These are phyloP conservation scores for Phytophthora melonis DNA, from an alignment of 352 stramenopile genomes.

Conservation along the genomic window DNA sequence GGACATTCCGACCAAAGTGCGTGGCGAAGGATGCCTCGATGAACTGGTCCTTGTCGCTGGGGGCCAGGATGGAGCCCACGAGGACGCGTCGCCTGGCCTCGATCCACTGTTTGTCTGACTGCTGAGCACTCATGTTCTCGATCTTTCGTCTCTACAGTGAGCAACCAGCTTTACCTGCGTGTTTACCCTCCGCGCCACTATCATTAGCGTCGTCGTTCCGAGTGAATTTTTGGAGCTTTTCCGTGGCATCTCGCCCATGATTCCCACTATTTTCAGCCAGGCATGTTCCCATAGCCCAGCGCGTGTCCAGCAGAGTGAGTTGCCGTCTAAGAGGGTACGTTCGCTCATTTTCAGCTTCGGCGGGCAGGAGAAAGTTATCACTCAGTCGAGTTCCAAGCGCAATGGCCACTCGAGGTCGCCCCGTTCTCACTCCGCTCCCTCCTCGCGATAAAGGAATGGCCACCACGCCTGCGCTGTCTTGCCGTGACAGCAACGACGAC, in stretches of 20 bases:
- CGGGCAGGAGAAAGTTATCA: conserved; percentile 7
- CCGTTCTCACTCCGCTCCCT: conserved; percentile 27
- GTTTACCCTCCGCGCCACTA: conserved; percentile 19
- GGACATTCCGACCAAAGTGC: conserved; percentile 53
- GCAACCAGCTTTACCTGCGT: neutral
- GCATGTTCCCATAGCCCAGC: conserved; percentile 25
- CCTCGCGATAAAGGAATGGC: conserved; percentile 25
- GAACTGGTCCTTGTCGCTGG: conserved; percentile 48
- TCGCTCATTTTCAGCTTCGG: conserved; percentile 30
- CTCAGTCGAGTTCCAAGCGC: conserved; percentile 1
- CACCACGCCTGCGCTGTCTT: conserved; percentile 5
- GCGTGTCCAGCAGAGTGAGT: neutral
- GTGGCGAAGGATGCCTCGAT: conserved; percentile 64
- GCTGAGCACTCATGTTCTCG: conserved; percentile 12
- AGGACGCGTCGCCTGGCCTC: conserved; percentile 49
- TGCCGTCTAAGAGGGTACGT: conserved; percentile 12
- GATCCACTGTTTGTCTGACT: conserved; percentile 37
- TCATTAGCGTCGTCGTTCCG: conserved; percentile 22
- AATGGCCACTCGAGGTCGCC: conserved; percentile 24
- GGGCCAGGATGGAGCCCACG: conserved; percentile 50
- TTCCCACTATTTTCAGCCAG: conserved; percentile 30
- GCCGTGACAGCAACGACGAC: conserved; percentile 31
- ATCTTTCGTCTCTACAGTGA: neutral
- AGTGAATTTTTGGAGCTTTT: conserved; percentile 20
- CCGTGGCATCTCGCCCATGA: neutral